Conservation (phyloP, 2,329 filamentous ascomycete species). For the Cladosporium sp. region DNA sequence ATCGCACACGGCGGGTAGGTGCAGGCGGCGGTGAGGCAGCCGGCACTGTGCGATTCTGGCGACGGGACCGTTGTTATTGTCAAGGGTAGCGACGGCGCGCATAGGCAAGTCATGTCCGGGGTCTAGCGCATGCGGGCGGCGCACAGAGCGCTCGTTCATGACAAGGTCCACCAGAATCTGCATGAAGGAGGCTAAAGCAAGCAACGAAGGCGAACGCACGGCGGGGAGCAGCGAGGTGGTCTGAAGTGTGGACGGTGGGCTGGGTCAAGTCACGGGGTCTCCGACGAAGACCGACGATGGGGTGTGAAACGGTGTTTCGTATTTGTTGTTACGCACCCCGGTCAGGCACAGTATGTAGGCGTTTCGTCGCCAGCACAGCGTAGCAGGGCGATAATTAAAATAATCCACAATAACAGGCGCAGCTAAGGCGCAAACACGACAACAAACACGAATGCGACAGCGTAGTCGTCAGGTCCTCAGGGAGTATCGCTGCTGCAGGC, state of each 20-base stretch:
- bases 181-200: slow-evolving; percentile 12
- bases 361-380: neutral
- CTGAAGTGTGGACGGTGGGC: too few species aligned
- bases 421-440: neutral
- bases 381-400: neutral
- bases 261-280: neutral
- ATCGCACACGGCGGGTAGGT: slow-evolving; percentile 8
- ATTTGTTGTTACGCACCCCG: neutral
- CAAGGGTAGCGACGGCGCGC: slow-evolving; percentile 10
- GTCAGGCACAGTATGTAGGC: neutral
- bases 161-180: slow-evolving; percentile 15
- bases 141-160: slow-evolving; percentile 19
- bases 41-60: slow-evolving; percentile 11
- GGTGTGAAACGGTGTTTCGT: neutral
- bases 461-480: slow-evolving; percentile 12
- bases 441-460: neutral
- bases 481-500: slow-evolving; percentile 12
- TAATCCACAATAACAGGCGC: neutral
- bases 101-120: slow-evolving; percentile 20
- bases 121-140: slow-evolving; percentile 15
- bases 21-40: slow-evolving; percentile 10
- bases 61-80: slow-evolving; percentile 14
- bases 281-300: neutral
- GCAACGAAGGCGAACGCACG: neutral
- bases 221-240: neutral